Conservation (phyloP, 768 basidiomycete species). For the Cystofilobasidium macerans region DNA sequence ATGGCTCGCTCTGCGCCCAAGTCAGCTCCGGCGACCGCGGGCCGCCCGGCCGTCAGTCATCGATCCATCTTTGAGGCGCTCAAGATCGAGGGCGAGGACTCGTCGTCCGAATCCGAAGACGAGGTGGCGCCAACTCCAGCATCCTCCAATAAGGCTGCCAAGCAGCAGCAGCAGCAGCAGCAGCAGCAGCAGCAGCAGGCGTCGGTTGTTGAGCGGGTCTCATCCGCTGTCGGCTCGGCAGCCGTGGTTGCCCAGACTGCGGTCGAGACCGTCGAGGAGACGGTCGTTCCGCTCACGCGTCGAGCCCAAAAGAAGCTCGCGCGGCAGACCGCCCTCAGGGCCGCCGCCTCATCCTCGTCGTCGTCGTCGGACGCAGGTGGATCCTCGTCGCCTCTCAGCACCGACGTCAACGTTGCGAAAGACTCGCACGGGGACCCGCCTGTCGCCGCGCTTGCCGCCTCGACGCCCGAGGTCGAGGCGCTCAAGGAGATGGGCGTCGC, state of each 20-base stretch:
- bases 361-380: neutral
- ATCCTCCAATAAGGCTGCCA: neutral
- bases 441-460: conserved; percentile 15
- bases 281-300: conserved; percentile 7
- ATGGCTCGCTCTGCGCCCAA: neutral
- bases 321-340: conserved; percentile 8
- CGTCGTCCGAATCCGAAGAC: conserved; percentile 8
- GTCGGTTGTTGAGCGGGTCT: neutral
- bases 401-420: neutral
- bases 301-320: conserved; percentile 17
- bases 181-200: neutral
- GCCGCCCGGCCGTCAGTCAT: conserved; percentile 15
- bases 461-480: conserved; percentile 25
- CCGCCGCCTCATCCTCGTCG: neutral
- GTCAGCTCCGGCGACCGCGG: neutral
- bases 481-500: conserved; percentile 23
- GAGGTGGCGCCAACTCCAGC: neutral
- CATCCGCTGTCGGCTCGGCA: neutral
- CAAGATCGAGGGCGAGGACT: conserved; percentile 22
- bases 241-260: neutral
- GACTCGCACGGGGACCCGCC: conserved; percentile 13
- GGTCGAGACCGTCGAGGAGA: neutral
- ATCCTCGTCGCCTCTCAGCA: neutral
- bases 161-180: neutral
- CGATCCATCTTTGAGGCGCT: conserved; percentile 14